Conservation (phyloP, 768 basidiomycete genomes). For the Candolleomyces aberdarensis region DNA sequence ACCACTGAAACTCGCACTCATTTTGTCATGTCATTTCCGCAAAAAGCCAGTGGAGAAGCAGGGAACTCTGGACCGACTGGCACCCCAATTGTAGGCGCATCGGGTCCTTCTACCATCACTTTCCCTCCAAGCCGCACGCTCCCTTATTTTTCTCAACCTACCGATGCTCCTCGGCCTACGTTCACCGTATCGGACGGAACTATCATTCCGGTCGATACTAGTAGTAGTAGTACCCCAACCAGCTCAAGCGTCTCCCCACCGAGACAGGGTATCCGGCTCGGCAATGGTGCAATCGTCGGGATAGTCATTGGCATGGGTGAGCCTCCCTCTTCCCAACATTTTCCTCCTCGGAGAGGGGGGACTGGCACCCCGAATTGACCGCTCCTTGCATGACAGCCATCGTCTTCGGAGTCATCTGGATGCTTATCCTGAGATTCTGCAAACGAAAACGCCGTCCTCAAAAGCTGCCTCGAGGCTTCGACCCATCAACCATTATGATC, state of each 20-base stretch:
- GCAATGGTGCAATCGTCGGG: slow-evolving; percentile 13
- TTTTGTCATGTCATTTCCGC: background rate
- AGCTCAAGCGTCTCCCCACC: background rate
- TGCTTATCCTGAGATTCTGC: slow-evolving; percentile 16
- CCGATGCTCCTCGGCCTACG: background rate
- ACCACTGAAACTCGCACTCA: slow-evolving; percentile 1
- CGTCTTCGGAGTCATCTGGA: slow-evolving; percentile 14
- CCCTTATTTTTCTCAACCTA: background rate
- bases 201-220: background rate
- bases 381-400: slow-evolving; percentile 13
- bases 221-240: background rate
- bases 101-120: background rate
- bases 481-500: slow-evolving; percentile 12
- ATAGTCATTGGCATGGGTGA: slow-evolving; percentile 10
- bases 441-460: slow-evolving; percentile 17
- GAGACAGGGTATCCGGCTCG: background rate
- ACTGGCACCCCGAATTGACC: background rate
- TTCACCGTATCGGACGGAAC: background rate
- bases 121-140: background rate
- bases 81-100: background rate
- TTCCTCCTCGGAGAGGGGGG: background rate
- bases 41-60: background rate
- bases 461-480: slow-evolving; percentile 17
- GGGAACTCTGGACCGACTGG: background rate
- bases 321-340: background rate